A percentile compares a stretch with the other conserved stretches of the same genome.
Evolutionary conservation across 257 asterid species (phyloP).

Genomic region (Cinchona pubescens): DNA sequence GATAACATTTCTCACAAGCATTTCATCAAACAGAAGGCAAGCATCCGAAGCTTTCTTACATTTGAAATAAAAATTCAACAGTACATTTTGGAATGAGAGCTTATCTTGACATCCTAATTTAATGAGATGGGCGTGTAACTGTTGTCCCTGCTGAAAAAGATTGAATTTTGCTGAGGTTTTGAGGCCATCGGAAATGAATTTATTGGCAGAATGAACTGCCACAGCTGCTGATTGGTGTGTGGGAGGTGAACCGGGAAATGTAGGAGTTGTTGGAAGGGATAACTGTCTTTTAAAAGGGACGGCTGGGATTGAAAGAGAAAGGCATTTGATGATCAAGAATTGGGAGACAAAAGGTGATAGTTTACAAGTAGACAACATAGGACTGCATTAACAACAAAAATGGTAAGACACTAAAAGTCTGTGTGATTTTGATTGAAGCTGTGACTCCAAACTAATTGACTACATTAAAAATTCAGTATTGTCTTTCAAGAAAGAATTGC

Average conservation of each 20-base stretch:
- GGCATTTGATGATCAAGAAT: conserved; percentile 8
- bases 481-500: too few species aligned
- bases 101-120: conserved; percentile 17
- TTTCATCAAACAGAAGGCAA: conserved; percentile 25
- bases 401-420: too few species aligned
- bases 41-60: conserved; percentile 15
- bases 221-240: neutral
- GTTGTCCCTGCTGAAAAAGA: conserved; percentile 18
- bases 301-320: neutral
- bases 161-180: conserved; percentile 20
- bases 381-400: neutral
- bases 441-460: too few species aligned
- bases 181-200: conserved; percentile 16
- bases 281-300: conserved; percentile 3
- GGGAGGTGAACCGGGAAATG: neutral
- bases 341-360: neutral
- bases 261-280: neutral
- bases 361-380: neutral
- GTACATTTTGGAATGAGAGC: conserved; percentile 24
- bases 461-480: too few species aligned
- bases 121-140: conserved; percentile 17
- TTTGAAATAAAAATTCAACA: conserved; percentile 20
- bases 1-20: conserved; percentile 17
- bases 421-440: too few species aligned
- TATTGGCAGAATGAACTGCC: neutral